These are phyloP conservation scores for Suillus subaureus DNA, from an alignment of 768 basidiomycete species.

Conservation along the genomic window DNA sequence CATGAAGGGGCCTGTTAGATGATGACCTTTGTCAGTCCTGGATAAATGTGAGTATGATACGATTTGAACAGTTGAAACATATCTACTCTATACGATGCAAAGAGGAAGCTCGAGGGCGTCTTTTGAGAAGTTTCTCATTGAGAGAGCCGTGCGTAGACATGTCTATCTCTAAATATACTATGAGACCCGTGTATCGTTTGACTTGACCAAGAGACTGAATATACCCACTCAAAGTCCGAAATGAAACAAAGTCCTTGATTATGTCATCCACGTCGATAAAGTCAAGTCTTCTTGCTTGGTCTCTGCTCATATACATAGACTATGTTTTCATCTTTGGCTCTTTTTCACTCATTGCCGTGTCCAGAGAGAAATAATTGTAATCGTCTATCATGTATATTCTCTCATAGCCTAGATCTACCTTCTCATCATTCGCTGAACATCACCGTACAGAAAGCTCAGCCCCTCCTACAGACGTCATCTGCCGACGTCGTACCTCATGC, in stretches of 20 bases:
- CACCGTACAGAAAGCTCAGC: conserved; percentile 32
- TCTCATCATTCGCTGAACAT: conserved; percentile 41
- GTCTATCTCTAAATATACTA: not conserved
- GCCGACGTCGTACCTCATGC: conserved; percentile 19
- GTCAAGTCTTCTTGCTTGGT: too few relatives aligned
- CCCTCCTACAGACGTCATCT: conserved; percentile 18
- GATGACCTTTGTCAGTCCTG: conserved; percentile 59
- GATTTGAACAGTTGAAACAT: conserved; percentile 15
- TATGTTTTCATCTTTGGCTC: conserved; percentile 67
- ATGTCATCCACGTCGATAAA: not conserved
- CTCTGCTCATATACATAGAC: too few relatives aligned
- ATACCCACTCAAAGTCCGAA: not conserved
- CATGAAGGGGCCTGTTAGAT: conserved; percentile 62
- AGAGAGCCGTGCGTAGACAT: conserved; percentile 7
- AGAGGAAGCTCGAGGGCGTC: conserved; percentile 11
- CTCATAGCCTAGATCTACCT: conserved; percentile 49
- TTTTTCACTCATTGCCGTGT: conserved; percentile 63
- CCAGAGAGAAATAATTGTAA: conserved; percentile 54
- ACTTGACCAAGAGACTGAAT: too few relatives aligned
- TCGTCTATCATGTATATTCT: conserved; percentile 63
- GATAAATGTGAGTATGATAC: conserved; percentile 10
- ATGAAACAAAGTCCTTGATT: conserved; percentile 6
- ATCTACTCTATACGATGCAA: conserved; percentile 33
- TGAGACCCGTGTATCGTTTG: not conserved
- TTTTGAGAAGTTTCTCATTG: conserved; percentile 10